Evolutionary conservation across 441 rosid species (phyloP).

Genomic region (Bocquillonia castaneifolia): DNA sequence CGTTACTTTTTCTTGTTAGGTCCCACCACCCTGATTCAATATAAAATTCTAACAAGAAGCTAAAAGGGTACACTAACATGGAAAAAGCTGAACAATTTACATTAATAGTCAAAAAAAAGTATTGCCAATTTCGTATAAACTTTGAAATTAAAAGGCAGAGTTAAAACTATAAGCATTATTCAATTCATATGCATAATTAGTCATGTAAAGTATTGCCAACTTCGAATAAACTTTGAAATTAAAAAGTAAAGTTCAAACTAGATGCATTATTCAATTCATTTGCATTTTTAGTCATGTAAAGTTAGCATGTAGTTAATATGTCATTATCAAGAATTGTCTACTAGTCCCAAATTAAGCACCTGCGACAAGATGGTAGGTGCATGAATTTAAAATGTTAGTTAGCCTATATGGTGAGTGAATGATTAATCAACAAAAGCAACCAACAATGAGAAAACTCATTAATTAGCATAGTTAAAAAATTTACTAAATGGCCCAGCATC

Average conservation of each 20-base stretch:
- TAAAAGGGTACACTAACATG: background rate
- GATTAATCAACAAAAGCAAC: background rate
- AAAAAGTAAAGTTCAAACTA: background rate
- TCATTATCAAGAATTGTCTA: background rate
- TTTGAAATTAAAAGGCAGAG: background rate
- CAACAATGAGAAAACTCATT: background rate
- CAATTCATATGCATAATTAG: background rate
- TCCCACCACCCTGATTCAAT: slow-evolving; percentile 25
- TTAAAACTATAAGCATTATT: background rate
- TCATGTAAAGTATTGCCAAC: background rate
- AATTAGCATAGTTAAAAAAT: background rate
- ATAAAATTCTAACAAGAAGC: background rate
- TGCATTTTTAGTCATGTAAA: background rate
- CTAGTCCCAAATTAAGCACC: background rate
- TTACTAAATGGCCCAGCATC: background rate
- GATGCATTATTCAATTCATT: background rate
- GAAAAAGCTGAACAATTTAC: background rate
- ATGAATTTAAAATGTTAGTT: background rate
- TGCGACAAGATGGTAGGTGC: slow-evolving; percentile 3
- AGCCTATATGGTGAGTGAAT: background rate
- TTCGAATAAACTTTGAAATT: background rate
- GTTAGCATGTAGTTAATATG: slow-evolving; percentile 2
- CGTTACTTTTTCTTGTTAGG: slow-evolving; percentile 21
- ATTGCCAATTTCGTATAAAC: background rate
- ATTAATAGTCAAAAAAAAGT: background rate